Base-by-base conservation (phyloP, 495 filamentous ascomycete species). In the Aspergillus leporis region DNA sequence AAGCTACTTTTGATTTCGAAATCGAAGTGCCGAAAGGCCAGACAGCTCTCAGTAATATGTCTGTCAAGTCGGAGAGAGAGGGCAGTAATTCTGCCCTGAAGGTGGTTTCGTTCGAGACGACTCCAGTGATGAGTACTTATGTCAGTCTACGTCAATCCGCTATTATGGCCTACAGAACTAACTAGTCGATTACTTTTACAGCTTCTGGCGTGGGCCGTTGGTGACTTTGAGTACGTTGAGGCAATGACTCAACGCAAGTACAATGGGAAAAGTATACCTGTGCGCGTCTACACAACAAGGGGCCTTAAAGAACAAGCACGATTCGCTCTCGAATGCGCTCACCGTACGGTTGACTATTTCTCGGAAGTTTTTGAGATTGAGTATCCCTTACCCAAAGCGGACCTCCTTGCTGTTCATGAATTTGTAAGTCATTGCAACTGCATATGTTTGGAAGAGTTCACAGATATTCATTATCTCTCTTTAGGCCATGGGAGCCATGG, bases 81-180 rank as follows among this genome's bases (percentile, higher is more conserved):
- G 78, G 76, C 47, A 80, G 77, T 53, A 83, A 81, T 41, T 70
- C 82, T 28, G 88, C 87, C 7, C 79, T 88, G 57, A 92, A 96
- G 73, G 74, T 85, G 12, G 90, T 98, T 16, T 82, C 85, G 0
- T 98, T 98, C 64, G 90, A 96, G 61, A 83, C 81, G 52, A 92
- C 89, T 13, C 94, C 94, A 0, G 79, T 92, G 57, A 98, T 98
- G 94, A 96, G 92, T 71, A 97, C 94, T n/a, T 96, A 96, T 74
- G 81, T 85, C 41, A 65, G 81, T 70, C 45, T 61, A 58, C 31
- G 30, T 23, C 28, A 1, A 10, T 5, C 31, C 14, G 34, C 1
- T 19, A 54, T 22, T 22, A 18, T 36, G 16, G 18, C 18, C 13
- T 46, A 46, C 25, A n/a, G 18, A 19, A 49, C 49, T 69, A 48